Evolutionary conservation across 345 rosid genomes (phyloP).

Genomic region (Citrus maxima): DNA sequence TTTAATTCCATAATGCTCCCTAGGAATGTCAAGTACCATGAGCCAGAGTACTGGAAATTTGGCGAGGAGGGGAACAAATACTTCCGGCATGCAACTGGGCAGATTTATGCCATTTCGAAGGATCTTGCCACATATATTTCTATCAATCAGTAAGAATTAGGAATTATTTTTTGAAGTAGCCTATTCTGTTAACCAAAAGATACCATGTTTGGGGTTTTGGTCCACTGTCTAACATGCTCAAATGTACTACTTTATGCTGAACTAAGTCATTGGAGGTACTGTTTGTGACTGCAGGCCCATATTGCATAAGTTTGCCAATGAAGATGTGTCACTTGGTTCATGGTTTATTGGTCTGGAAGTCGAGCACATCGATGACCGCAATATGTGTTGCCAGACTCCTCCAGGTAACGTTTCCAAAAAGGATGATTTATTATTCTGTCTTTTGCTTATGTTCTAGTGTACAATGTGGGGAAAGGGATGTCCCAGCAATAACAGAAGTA

Average conservation of each 20-base stretch:
- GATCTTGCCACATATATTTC: conserved; percentile 92
- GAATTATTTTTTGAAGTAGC: background rate
- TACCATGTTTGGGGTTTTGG: background rate
- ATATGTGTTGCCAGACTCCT: conserved; percentile 94
- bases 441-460: background rate
- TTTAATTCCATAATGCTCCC: conserved; percentile 4
- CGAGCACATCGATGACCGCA: conserved; percentile 86
- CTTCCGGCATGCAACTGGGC: conserved; percentile 97
- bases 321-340: conserved; percentile 90
- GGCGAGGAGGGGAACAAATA: conserved; percentile 96
- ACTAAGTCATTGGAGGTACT: conserved; percentile 8
- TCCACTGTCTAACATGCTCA: background rate
- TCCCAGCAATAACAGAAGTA: background rate
- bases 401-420: conserved; percentile 54
- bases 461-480: background rate
- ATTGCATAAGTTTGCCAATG: conserved; percentile 91
- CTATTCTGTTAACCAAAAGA: background rate
- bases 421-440: background rate
- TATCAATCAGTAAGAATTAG: conserved; percentile 64
- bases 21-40: conserved; percentile 94
- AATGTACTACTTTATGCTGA: conserved; percentile 1
- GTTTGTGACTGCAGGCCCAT: conserved; percentile 59
- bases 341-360: conserved; percentile 99
- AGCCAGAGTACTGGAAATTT: conserved; percentile 98
- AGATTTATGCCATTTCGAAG: conserved; percentile 92